A percentile compares a stretch with the other conserved stretches of the same genome.
Evolutionary conservation across 2,329 filamentous ascomycete species (phyloP).

Genomic region (Fusarium sp.): DNA sequence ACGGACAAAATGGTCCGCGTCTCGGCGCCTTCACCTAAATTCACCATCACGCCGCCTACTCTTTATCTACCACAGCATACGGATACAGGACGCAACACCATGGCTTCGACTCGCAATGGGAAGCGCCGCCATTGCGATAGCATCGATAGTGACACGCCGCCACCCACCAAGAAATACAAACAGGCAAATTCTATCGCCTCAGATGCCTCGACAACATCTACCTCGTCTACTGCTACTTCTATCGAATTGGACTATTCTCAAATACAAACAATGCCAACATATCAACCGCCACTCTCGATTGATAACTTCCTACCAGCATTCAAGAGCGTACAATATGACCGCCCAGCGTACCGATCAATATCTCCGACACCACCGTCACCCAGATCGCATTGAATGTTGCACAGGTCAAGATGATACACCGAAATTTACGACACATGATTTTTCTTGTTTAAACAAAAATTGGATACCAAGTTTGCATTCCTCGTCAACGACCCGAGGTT

Average conservation of each 20-base stretch:
- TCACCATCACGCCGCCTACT: constrained; percentile 18
- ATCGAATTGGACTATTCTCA: constrained; percentile 29
- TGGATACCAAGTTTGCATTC: constrained; percentile 34
- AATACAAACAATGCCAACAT: constrained; percentile 3
- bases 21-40: constrained; percentile 21
- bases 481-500: constrained; percentile 19
- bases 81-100: constrained; percentile 17
- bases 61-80: constrained; percentile 24
- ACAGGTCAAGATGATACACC: background rate
- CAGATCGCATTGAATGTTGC: constrained; percentile 35
- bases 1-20: constrained; percentile 25
- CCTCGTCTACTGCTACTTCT: constrained; percentile 25
- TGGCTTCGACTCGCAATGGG: constrained; percentile 34
- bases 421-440: constrained; percentile 18
- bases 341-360: constrained; percentile 34
- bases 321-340: constrained; percentile 39
- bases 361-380: constrained; percentile 44
- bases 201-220: constrained; percentile 37
- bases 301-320: constrained; percentile 39
- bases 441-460: constrained; percentile 20
- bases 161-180: constrained; percentile 44
- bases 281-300: constrained; percentile 29
- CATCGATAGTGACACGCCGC: constrained; percentile 32
- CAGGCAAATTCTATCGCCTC: constrained; percentile 43
- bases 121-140: constrained; percentile 41